Base-by-base conservation (phyloP, 2,329 filamentous ascomycete genomes). In the Paecilomyces sp. region DNA sequence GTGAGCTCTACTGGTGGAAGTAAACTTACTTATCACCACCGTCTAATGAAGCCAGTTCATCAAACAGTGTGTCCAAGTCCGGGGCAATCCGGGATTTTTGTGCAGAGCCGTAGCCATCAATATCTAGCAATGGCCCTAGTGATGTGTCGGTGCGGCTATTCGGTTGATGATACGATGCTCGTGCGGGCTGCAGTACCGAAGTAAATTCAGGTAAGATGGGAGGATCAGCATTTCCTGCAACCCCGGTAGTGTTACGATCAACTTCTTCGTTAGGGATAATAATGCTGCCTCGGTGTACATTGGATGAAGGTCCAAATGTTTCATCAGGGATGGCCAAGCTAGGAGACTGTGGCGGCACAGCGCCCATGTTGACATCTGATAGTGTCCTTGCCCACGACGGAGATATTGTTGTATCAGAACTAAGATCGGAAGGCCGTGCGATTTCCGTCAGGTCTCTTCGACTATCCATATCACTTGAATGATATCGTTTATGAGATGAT, bases 21-120 rank as follows among this genome's bases (percentile, higher is more conserved):
- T 11, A 36, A 28, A 63, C 70, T 63, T 63, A 77, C 76, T 75
- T 77, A 65, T 83, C 79, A 24, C 77, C 78, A 2, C 78, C 81
- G 65, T 85, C 83, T 33, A 85, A 72, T 8, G 82, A 81, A 2
- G 82, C 82, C 41, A 86, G 70, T 63, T 85, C 83, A 57, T 85
- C 83, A 61, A 85, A 85, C 57, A 84, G 77, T 15, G 79, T 80
- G 62, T 83, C 81, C 9, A 75, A 65, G 56, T 75, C 72, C 2
- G 72, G 72, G 6, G 72, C 71, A 54, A 75, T 74, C 31, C 69
- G 65, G 25, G 66, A 69, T 52, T 67, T 67, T 25, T 64, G 65
- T n/a, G 68, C 60, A 24, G 64, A 58, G 11, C 66, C 68, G 31
- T 71, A 71, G 24, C 66, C 64, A 30, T 72, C 69, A 30, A 74